Base-by-base conservation (phyloP, 805 yeast species). In the Pichia insulana region DNA sequence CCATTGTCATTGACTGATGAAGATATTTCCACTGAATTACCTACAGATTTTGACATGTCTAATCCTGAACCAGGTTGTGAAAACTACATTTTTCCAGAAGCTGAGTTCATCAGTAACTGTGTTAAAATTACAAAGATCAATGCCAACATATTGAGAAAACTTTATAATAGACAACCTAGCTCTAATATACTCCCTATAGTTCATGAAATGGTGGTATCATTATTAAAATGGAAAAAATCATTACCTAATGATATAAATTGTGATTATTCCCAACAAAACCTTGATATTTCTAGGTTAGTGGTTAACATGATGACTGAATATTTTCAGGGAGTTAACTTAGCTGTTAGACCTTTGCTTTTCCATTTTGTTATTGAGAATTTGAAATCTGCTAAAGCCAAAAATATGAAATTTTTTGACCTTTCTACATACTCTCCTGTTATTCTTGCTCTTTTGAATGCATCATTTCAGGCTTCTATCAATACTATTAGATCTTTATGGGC, bases 301-400 rank as follows among this genome's bases (percentile, higher is more conserved):
- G 85, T 84, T 13, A 83, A 83, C 57, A 68, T 83, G 53, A 80
- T 81, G 79, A 81, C 89, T 2, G 94, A 83, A 55, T 83, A 82
- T 59, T 83, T 83, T 55, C 90, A 83, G 56, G 92, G 92, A 40
- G 71, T 83, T 60, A 83, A 83, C 54, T 61, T 83, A 34, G 89
- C 90, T 0, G 86, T 83, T 4, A 63, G 94, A 41, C 92, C 92
- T 3, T 63, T 83, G 32, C 60, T 83, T 37, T 83, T 83, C 54
- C 90, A 83, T 57, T 82, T 83, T 57, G 84, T 86, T 0, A 71
- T 84, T 12, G 69, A 76, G 41, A 83, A 82, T 50, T 58, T 83
- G 38, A 76, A 74, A 48, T 46, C 63, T 44, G 30, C 45, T 9
- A 55, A 54, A 19, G 57, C 58, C 7, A 44, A 45, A 25, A 56